These are phyloP conservation scores for Entonaema liquescens DNA, from an alignment of 495 filamentous ascomycete genomes.

Conservation along the genomic window DNA sequence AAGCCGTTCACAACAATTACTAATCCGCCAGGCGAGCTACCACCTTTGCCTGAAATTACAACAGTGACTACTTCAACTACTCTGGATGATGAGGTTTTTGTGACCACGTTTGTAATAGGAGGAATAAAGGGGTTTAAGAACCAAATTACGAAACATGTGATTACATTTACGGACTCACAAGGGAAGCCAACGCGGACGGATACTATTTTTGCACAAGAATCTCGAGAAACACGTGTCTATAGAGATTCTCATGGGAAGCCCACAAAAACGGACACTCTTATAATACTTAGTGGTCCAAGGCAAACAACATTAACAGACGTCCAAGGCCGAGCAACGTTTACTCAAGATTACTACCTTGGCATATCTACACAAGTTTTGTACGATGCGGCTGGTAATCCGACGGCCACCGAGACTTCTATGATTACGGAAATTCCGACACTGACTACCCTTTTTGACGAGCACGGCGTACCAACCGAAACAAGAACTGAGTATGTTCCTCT, in stretches of 20 bases:
- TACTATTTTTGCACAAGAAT: conserved; percentile 9
- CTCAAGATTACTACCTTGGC: conserved; percentile 28
- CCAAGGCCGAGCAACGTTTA: conserved; percentile 31
- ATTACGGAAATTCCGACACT: conserved; percentile 17
- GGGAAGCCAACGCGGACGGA: conserved; percentile 22
- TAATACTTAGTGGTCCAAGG: conserved; percentile 6
- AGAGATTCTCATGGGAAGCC: conserved; percentile 21
- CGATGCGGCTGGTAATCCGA: conserved; percentile 27
- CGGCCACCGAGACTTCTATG: conserved; percentile 20
- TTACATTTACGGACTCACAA: conserved; percentile 8
- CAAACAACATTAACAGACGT: conserved; percentile 32
- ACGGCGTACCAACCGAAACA: conserved; percentile 28
- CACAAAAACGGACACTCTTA: conserved; percentile 1
- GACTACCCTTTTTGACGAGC: conserved; percentile 28
- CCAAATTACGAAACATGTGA: neutral
- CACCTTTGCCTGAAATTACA: conserved; percentile 15
- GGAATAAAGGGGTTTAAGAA: neutral
- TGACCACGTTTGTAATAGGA: conserved; percentile 5
- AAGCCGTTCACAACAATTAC: conserved; percentile 23
- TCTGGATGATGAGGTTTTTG: neutral
- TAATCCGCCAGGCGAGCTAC: neutral
- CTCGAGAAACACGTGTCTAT: neutral
- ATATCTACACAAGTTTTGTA: conserved; percentile 19
- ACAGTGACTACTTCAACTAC: conserved; percentile 23
- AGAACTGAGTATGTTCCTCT: conserved; percentile 33